Base-by-base conservation (phyloP, 306 rosid genomes). In the Quercus berberidifolia region DNA sequence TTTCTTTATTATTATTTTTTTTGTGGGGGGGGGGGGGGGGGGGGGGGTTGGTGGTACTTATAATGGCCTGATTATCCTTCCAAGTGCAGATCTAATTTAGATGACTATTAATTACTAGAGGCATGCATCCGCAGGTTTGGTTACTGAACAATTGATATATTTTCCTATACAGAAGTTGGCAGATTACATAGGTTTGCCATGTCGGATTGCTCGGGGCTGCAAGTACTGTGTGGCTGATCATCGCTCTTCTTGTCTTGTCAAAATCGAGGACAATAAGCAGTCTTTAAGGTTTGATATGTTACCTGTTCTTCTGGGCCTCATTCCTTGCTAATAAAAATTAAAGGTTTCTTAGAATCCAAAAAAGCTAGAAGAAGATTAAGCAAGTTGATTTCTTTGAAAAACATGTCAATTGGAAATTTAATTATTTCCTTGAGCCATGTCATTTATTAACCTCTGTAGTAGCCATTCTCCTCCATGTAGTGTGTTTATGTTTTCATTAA, bases 171-270 rank as follows among this genome's bases (percentile, higher is more conserved):
- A 95, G 99, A 93, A 92, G 85, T 81, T 95, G 88, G 99, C 99
- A 62, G 99, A 95, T 81, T 83, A 90, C 80, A 90, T 95, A 69
- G 99, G 99, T 56, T 87, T 95, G 89, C 99, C 99, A 21, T 95
- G 99, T 80, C 97, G 99, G 77, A 95, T 95, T 69, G 99, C 99
- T 71, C 94, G 86, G 49, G 99, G 98, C 76, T 95, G 99, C 86
- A 95, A 83, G 83, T 95, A 95, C 77, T 95, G 99, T 86, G 97
- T 56, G 59, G 92, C 98, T 38, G 97, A 95, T 89, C 97, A 95
- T 85, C 86, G 96, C 55, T 93, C 98, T 46, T 93, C 99, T 88
- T 95, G 99, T 86, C 93, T 95, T 4, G 94, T 95, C 76, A 90
- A 90, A 88, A 91, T 95, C 77, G 81, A 91, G 81, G 93, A 89